Evolutionary conservation across 2,329 filamentous ascomycete species (phyloP), one percentile per base, ranked within the genome.

Genomic region (Waltergamsia citrina): DNA sequence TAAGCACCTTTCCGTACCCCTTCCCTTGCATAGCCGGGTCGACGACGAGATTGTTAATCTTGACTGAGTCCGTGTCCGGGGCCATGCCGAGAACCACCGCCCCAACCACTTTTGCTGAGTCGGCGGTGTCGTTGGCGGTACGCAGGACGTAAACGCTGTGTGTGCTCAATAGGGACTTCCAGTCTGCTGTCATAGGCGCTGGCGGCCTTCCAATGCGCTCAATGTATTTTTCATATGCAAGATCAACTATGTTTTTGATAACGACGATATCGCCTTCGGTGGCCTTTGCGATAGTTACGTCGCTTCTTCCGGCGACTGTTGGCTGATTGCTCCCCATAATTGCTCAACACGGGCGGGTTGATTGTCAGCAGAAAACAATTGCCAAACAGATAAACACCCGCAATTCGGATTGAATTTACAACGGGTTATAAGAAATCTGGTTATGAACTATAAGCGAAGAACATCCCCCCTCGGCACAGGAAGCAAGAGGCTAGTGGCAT

Each of bases 101-200:
- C 5, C 56, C 56, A 5, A 51, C 39, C 1, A 48, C 38, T 0
- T 9, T 14, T 11, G 30, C 30, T 6, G 37, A 22, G 27, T 29
- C 27, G 27, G 8, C 15, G 9, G 23, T 25, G 9, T 25, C 23
- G 5, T 38, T n/a, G 2, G 35, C 30, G 8, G 18, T 19, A 12
- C 34, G 24, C 7, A 54, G 40, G 2, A 52, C 41, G 35, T 38
- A 51, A 3, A 56, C 42, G 7, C 47, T 36, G n/a, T 41, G 37
- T 1, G 38, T 43, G 6, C 41, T n/a, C 4, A 61, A 38, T 10
- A 59, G 40, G 4, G 41, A 18, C 6, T 17, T 3, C 28, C 59
- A 60, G 38, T 61, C 45, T n/a, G 46, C 41, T 2, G 38, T 44
- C 57, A 61, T 60, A 2, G 57, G 56, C 0, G 54, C 57, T 1